These are phyloP conservation scores for Penicillium sp. DNA, from an alignment of 2,329 filamentous ascomycete genomes.

Conservation along the genomic window DNA sequence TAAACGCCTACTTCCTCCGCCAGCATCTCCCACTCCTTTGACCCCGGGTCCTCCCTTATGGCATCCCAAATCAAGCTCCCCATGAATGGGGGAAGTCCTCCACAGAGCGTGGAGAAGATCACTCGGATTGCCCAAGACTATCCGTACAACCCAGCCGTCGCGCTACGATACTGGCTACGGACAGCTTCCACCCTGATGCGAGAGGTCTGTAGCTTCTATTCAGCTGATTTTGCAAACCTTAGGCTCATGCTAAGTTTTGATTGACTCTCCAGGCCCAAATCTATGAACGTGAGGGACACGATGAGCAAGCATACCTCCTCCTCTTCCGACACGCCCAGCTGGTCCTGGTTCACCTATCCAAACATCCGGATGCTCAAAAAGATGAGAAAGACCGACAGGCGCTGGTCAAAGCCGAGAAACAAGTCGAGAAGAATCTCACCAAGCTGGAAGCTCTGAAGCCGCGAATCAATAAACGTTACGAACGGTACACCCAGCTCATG, in stretches of 20 bases:
- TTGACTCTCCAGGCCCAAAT: slow-evolving; percentile 66
- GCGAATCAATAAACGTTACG: slow-evolving; percentile 69
- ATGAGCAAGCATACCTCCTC: slow-evolving; percentile 85
- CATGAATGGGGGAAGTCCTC: slow-evolving; percentile 48
- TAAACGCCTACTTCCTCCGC: slow-evolving; percentile 5
- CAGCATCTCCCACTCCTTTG: background rate
- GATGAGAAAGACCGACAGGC: slow-evolving; percentile 60
- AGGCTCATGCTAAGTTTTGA: background rate
- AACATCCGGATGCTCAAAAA: slow-evolving; percentile 71
- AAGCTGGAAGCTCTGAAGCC: slow-evolving; percentile 80
- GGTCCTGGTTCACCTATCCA: slow-evolving; percentile 72
- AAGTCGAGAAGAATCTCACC: slow-evolving; percentile 65
- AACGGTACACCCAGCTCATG: slow-evolving; percentile 63
- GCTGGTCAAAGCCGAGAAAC: slow-evolving; percentile 60
- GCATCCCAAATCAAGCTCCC: slow-evolving; percentile 25
- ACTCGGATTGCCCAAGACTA: slow-evolving; percentile 75
- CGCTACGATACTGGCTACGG: slow-evolving; percentile 78
- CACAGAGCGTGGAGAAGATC: slow-evolving; percentile 76
- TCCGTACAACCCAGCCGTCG: slow-evolving; percentile 74
- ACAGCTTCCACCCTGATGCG: slow-evolving; percentile 77
- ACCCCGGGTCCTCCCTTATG: slow-evolving; percentile 22
- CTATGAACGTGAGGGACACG: slow-evolving; percentile 82
- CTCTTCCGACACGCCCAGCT: slow-evolving; percentile 87
- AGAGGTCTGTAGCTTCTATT: slow-evolving; percentile 62
- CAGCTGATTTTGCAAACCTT: background rate